Evolutionary conservation across 2,329 filamentous ascomycete species (phyloP), one percentile per base, ranked within the genome.

Genomic region (Teratosphaeria destructans): DNA sequence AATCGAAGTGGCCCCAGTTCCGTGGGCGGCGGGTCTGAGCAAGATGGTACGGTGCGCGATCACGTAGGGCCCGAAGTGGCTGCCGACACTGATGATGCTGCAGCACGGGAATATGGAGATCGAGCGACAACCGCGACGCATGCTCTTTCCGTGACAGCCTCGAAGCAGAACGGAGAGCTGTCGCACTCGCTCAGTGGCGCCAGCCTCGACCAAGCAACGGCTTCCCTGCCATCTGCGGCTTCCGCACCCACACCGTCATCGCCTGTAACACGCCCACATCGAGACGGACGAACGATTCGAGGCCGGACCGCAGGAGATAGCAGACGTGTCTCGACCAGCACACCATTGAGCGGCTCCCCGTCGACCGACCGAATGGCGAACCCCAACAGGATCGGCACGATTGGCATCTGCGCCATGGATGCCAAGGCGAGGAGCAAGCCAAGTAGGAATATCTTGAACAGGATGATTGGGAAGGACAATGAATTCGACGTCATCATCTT

Each of bases 401-500:
- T 99, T 70, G 94, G 94, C 57, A 90, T 99, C 10, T 99, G 94
- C 73, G 95, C 94, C 26, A 79, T 99, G 60, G 94, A 99, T 76
- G 84, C 93, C 66, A 99, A 99, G 77, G 94, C 94, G 39, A 84
- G 94, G 69, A 96, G 92, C 79, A 97, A 97, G 75, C 94, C 94
- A 1, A 96, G 93, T 71, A 84, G 95, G 65, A 97, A 96, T 70
- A 99, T 99, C 66, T 78, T 99, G 61, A 97, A 95, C 70, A 85
- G 92, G 56, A 81, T 99, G 23, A 93, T 96, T 65, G 85, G 89
- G 37, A 93, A 94, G 66, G 92, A 95, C 65, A 85, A 87, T 56
- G 93, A 97, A 67, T 97, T 99, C 70, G 93, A 99, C 69, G 92
- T 97, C 27, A 87, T 95, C 62, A 93, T 99, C 12, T 99, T 99